These are phyloP conservation scores for Elsinoe fawcettii DNA, from an alignment of 2,329 filamentous ascomycete species.

Conservation along the genomic window DNA sequence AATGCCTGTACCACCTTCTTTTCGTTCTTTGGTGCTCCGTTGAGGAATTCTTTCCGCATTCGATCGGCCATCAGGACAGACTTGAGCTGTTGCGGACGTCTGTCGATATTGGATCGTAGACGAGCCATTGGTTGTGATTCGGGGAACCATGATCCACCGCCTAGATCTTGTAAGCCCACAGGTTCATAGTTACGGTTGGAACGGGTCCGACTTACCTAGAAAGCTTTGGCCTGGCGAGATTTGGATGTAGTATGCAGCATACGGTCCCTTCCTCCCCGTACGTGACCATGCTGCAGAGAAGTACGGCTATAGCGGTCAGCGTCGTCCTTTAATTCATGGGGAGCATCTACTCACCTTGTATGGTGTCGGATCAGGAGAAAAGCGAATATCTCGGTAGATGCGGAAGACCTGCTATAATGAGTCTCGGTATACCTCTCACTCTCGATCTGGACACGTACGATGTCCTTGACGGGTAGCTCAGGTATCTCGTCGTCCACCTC, in stretches of 20 bases:
- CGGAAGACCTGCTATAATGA: constrained; percentile 55
- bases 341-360: constrained; percentile 60
- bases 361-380: constrained; percentile 74
- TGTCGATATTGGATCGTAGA: constrained; percentile 68
- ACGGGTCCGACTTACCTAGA: constrained; percentile 54
- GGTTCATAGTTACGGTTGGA: constrained; percentile 4
- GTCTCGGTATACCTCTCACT: constrained; percentile 14
- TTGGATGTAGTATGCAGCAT: constrained; percentile 84
- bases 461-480: constrained; percentile 75
- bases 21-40: constrained; percentile 46
- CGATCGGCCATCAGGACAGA: constrained; percentile 52
- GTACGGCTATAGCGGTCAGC: constrained; percentile 50
- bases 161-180: constrained; percentile 31
- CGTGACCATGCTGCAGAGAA: constrained; percentile 83
- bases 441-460: constrained; percentile 41
- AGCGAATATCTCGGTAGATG: constrained; percentile 80
- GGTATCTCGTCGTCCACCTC: constrained; percentile 74
- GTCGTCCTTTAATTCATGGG: neutral
- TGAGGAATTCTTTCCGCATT: constrained; percentile 60
- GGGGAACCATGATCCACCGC: constrained; percentile 76
- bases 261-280: constrained; percentile 78
- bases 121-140: constrained; percentile 57
- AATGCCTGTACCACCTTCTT: constrained; percentile 63
- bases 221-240: constrained; percentile 65
- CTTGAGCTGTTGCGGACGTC: constrained; percentile 62